Evolutionary conservation across 73 alveolate species (phyloP).

Genomic region (Paramecium biaurelia): DNA sequence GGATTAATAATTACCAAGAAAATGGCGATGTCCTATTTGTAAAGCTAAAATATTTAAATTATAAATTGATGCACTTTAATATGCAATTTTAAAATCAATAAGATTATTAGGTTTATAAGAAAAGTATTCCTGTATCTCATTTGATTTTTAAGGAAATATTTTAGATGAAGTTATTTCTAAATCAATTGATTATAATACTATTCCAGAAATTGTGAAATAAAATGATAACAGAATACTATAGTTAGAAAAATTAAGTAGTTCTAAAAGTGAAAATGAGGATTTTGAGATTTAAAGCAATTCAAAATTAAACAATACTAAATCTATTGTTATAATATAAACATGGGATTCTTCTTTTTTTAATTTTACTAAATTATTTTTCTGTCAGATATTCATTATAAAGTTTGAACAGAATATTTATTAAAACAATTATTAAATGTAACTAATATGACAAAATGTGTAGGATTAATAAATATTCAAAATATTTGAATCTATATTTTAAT

Average conservation of each 20-base stretch:
- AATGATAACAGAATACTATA: neutral
- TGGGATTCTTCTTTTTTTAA: neutral
- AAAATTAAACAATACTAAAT: neutral
- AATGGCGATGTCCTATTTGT: slow-evolving; percentile 33
- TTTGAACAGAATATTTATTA: no score
- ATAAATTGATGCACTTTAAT: neutral
- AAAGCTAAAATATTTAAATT: neutral
- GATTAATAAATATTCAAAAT: no score
- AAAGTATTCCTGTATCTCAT: neutral
- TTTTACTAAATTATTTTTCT: no score
- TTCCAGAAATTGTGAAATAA: neutral
- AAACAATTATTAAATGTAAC: no score
- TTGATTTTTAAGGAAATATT: neutral
- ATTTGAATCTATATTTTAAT: no score
- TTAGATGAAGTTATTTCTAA: neutral
- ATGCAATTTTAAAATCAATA: neutral
- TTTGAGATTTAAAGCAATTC: neutral
- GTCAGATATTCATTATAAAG: no score
- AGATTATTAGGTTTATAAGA: neutral
- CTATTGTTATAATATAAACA: neutral
- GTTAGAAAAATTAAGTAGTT: neutral
- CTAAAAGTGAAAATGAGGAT: neutral
- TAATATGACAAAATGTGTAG: no score
- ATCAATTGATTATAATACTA: neutral
- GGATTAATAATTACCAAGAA: neutral